Evolutionary conservation across 768 basidiomycete genomes (phyloP).

Genomic region (Leucocoprinus sp.): DNA sequence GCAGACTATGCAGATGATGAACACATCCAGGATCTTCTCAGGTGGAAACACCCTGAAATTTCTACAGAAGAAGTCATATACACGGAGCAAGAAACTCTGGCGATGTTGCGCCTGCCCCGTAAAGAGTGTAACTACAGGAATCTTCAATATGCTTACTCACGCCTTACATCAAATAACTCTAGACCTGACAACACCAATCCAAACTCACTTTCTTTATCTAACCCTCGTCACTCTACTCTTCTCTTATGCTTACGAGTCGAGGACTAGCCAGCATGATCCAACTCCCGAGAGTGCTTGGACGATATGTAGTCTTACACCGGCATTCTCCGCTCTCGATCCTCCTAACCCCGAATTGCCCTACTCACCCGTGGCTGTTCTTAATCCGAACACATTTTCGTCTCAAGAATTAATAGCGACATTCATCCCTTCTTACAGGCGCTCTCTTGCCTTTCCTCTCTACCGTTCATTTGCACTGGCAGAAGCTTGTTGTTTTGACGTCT

Average conservation of each 20-base stretch:
- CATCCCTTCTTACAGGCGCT: conserved; percentile 62
- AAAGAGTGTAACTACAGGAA: conserved; percentile 39
- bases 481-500: conserved; percentile 58
- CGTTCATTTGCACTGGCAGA: conserved; percentile 72
- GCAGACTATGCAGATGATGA: conserved; percentile 77
- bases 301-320: conserved; percentile 59
- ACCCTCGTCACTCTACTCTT: conserved; percentile 67
- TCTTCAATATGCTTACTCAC: not conserved
- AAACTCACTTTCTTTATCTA: conserved; percentile 59
- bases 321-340: conserved; percentile 78
- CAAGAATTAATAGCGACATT: conserved; percentile 46
- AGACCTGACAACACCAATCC: conserved; percentile 54
- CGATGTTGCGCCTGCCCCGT: conserved; percentile 51
- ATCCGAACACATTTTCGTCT: conserved; percentile 26
- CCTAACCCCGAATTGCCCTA: conserved; percentile 1
- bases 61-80: conserved; percentile 36
- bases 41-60: conserved; percentile 55
- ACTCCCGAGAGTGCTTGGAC: conserved; percentile 90
- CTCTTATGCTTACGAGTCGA: conserved; percentile 73
- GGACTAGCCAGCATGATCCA: conserved; percentile 72
- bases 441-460: conserved; percentile 70
- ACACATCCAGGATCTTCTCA: conserved; percentile 61
- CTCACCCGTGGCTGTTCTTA: conserved; percentile 22
- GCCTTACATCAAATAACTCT: conserved; percentile 7
- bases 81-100: conserved; percentile 63